phyloP scores from a whole-genome alignment of 257 asterid species.

The Mitragyna speciosa region DNA sequence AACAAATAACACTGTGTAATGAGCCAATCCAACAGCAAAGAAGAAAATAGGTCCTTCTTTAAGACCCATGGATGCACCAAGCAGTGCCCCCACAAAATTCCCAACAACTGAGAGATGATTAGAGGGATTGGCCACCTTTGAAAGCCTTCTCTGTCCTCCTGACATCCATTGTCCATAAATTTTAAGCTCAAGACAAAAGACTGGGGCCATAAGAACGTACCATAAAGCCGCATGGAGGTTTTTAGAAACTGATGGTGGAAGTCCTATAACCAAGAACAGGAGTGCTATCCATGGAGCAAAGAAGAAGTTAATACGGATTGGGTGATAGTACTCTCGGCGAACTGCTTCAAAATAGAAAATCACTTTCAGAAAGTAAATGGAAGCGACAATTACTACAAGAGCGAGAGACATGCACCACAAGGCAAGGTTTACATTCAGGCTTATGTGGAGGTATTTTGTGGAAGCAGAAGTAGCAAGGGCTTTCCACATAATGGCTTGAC shows the following conservation, averaged over 20 bases:
- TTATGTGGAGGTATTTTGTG: constrained; percentile 54
- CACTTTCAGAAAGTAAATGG: constrained; percentile 53
- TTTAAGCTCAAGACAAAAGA: constrained; percentile 65
- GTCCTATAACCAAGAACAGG: constrained; percentile 62
- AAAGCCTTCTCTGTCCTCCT: constrained; percentile 80
- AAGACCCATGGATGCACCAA: constrained; percentile 86
- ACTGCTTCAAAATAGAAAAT: constrained; percentile 88
- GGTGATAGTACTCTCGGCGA: constrained; percentile 92
- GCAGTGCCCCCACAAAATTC: constrained; percentile 83
- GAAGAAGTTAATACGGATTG: constrained; percentile 86
- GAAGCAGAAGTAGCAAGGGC: constrained; percentile 57
- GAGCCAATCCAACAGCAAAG: constrained; percentile 92
- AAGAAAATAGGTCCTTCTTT: constrained; percentile 87
- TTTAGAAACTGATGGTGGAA: constrained; percentile 50
- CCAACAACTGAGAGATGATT: constrained; percentile 79
- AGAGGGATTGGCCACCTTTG: constrained; percentile 90
- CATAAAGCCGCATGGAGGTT: constrained; percentile 45
- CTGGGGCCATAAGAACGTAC: constrained; percentile 79
- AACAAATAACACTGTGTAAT: constrained; percentile 72
- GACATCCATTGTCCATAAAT: constrained; percentile 98
- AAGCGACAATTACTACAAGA: constrained; percentile 39
- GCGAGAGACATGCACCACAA: constrained; percentile 65
- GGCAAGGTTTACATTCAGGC: constrained; percentile 48
- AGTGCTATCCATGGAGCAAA: constrained; percentile 86
- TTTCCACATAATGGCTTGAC: constrained; percentile 99